Evolutionary conservation across 2,329 filamentous ascomycete species (phyloP).

Genomic region (Cytospora schulzeri): DNA sequence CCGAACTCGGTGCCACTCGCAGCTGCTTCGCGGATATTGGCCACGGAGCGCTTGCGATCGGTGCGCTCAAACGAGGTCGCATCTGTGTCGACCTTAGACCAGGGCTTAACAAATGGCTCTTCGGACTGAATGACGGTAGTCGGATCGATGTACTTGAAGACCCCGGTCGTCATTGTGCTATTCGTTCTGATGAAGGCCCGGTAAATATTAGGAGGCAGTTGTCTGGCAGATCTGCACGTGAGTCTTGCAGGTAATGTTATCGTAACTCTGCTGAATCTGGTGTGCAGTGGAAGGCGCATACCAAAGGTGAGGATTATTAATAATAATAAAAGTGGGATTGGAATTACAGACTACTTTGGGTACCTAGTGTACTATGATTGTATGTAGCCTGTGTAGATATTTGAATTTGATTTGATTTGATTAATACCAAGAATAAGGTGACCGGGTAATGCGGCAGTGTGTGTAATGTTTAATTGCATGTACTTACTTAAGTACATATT

Average conservation of each 20-base stretch:
- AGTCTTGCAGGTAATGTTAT: too few species aligned
- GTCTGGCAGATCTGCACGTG: background rate
- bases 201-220: background rate
- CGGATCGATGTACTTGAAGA: slow-evolving; percentile 64
- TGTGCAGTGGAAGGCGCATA: background rate
- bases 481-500: too few species aligned
- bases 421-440: too few species aligned
- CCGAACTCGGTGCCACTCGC: slow-evolving; percentile 47
- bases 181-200: background rate
- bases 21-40: slow-evolving; percentile 54
- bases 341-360: too few species aligned
- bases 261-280: background rate
- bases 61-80: slow-evolving; percentile 54
- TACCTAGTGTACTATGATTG: too few species aligned
- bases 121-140: slow-evolving; percentile 41
- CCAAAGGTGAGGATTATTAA: too few species aligned
- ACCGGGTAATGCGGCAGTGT: too few species aligned
- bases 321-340: too few species aligned
- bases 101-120: slow-evolving; percentile 52
- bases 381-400: too few species aligned
- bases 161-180: background rate
- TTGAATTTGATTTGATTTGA: too few species aligned
- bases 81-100: slow-evolving; percentile 66
- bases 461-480: too few species aligned
- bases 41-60: slow-evolving; percentile 50